phyloP scores from a whole-genome alignment of 1,284 basidiomycete species.

The Stereum hirsutum region DNA sequence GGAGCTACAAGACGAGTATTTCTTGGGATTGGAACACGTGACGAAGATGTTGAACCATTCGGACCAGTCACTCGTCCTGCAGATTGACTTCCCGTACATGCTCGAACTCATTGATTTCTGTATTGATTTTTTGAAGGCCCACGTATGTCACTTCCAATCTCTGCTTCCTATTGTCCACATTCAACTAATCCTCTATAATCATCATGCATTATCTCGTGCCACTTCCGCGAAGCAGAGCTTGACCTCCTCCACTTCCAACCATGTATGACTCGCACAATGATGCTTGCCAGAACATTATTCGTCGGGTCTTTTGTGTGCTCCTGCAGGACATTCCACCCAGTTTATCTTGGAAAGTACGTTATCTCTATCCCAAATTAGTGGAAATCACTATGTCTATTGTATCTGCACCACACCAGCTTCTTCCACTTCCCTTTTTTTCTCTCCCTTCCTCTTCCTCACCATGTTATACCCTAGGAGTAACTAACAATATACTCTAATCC shows the following conservation, averaged over 20 bases:
- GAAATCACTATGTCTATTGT: too few species aligned
- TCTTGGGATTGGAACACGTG: conserved; percentile 84
- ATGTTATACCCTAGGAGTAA: too few species aligned
- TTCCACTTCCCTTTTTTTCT: too few species aligned
- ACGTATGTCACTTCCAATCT: too few species aligned
- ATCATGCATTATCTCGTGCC: conserved; percentile 50
- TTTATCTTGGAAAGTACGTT: conserved; percentile 61
- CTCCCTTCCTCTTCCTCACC: too few species aligned
- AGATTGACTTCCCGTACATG: conserved; percentile 88
- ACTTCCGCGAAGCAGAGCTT: conserved; percentile 84
- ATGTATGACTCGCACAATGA: conserved; percentile 94
- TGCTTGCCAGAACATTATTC: conserved; percentile 91
- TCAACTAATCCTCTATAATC: background rate
- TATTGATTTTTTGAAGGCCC: conserved; percentile 77
- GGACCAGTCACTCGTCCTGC: conserved; percentile 81
- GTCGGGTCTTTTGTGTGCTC: conserved; percentile 73
- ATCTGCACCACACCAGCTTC: too few species aligned
- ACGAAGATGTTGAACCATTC: conserved; percentile 89
- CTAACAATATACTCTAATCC: too few species aligned
- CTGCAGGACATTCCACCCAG: conserved; percentile 67
- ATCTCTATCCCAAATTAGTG: too few species aligned
- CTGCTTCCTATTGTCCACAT: background rate
- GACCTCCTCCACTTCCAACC: conserved; percentile 92
- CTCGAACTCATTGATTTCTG: conserved; percentile 89
- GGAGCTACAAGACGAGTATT: conserved; percentile 79